Percentiles rank a stretch among this genome's conserved stretches.
phyloP scores from a whole-genome alignment of 192 early-diverging fungal species.

The Thamnidium elegans region DNA sequence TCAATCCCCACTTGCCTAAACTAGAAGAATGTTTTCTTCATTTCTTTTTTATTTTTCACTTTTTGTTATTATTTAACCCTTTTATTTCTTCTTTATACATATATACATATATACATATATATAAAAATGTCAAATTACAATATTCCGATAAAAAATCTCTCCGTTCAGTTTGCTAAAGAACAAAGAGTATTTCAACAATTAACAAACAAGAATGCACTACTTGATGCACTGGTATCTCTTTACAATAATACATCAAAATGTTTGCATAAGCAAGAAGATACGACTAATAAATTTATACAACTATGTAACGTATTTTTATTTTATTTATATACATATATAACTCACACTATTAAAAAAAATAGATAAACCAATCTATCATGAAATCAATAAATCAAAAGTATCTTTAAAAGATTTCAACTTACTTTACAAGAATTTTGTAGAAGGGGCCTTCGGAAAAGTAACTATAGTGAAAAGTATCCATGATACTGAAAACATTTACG shows the following conservation, averaged over 20 bases:
- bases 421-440: slow-evolving; percentile 1
- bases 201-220: slow-evolving; percentile 8
- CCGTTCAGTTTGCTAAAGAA: background rate
- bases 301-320: slow-evolving; percentile 6
- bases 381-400: slow-evolving; percentile 4
- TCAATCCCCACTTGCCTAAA: background rate
- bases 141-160: background rate
- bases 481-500: slow-evolving; percentile 64
- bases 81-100: background rate
- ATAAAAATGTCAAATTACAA: too few relatives aligned
- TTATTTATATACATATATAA: background rate
- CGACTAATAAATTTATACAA: slow-evolving; percentile 5
- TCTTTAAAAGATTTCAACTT: background rate
- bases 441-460: slow-evolving; percentile 13
- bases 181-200: slow-evolving; percentile 5
- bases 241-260: background rate
- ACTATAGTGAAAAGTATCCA: slow-evolving; percentile 68
- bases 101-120: too few relatives aligned
- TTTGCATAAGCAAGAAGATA: background rate
- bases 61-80: background rate
- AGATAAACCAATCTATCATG: slow-evolving; percentile 9
- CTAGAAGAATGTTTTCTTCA: background rate
- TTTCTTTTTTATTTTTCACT: background rate
- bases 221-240: background rate
- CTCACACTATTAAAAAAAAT: background rate